Percentiles rank a stretch among this genome's conserved stretches.
Conservation (phyloP, 225 moss, liverwort and hornwort genomes). For the Thuidium tamariscinum region DNA sequence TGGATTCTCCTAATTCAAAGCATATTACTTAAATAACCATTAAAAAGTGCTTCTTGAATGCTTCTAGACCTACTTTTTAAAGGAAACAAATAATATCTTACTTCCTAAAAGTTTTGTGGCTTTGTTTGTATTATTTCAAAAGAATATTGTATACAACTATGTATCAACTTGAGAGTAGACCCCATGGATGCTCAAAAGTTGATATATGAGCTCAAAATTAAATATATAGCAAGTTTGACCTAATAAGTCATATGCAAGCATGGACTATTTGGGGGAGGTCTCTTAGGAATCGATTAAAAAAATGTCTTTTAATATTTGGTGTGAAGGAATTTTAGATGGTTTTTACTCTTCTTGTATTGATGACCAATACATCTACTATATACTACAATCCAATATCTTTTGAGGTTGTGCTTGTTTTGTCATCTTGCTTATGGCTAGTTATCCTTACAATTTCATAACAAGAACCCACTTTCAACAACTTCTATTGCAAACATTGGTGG, state of each 20-base stretch:
- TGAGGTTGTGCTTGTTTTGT: not conserved
- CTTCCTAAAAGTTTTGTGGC: not conserved
- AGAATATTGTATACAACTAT: not conserved
- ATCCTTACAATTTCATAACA: not conserved
- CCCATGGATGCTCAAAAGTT: not conserved
- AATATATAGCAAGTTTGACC: not conserved
- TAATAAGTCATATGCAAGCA: not conserved
- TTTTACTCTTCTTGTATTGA: not conserved
- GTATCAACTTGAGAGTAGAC: not conserved
- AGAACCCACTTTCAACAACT: not conserved
- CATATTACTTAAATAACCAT: not conserved
- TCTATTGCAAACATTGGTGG: accelerated
- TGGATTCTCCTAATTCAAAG: not conserved
- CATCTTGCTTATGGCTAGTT: not conserved
- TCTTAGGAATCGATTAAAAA: not conserved
- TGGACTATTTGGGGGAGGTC: not conserved
- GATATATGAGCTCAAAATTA: not conserved
- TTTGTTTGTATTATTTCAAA: not conserved
- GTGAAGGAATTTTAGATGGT: not conserved
- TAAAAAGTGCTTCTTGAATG: not conserved
- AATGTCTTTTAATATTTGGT: not conserved
- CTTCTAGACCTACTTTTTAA: not conserved
- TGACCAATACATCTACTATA: not conserved
- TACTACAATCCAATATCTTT: not conserved
- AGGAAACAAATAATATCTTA: not conserved